A percentile compares a stretch with the other conserved stretches of the same genome.
phyloP scores from a whole-genome alignment of 768 basidiomycete species.

The Lactarius pseudohatsudake region DNA sequence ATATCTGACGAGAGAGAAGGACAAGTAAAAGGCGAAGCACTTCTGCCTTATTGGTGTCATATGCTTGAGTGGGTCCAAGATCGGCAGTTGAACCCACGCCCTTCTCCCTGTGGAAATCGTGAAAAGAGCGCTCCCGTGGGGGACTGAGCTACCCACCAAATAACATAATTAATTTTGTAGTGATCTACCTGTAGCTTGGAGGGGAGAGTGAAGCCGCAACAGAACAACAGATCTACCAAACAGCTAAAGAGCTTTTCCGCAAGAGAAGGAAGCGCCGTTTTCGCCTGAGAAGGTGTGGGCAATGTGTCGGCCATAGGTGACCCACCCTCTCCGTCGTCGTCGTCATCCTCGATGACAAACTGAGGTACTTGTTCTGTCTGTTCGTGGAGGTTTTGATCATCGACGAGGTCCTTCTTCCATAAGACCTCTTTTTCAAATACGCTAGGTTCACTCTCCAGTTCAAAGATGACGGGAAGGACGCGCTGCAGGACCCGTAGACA shows the following conservation, averaged over 20 bases:
- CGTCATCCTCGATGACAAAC: slow-evolving; percentile 90
- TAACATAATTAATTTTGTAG: slow-evolving; percentile 82
- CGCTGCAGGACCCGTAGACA: slow-evolving; percentile 89
- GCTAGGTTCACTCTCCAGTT: slow-evolving; percentile 68
- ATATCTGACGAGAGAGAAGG: slow-evolving; percentile 88
- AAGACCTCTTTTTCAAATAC: slow-evolving; percentile 76
- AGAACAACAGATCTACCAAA: slow-evolving; percentile 85
- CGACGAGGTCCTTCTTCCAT: slow-evolving; percentile 60
- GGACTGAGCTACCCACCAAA: slow-evolving; percentile 56
- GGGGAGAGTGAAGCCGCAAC: slow-evolving; percentile 91
- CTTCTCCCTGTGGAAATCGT: slow-evolving; percentile 67
- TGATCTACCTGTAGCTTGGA: slow-evolving; percentile 72
- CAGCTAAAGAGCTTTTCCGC: slow-evolving; percentile 78
- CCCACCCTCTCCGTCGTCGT: slow-evolving; percentile 45
- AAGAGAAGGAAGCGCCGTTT: slow-evolving; percentile 64
- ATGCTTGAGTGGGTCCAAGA: slow-evolving; percentile 57
- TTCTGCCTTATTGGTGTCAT: slow-evolving; percentile 83
- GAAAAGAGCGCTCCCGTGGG: background rate
- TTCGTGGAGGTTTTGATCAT: slow-evolving; percentile 33
- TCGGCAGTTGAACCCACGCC: slow-evolving; percentile 88
- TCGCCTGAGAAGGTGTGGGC: slow-evolving; percentile 32
- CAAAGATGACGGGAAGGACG: slow-evolving; percentile 87
- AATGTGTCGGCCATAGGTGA: slow-evolving; percentile 25
- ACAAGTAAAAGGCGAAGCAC: slow-evolving; percentile 87
- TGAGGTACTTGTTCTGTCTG: slow-evolving; percentile 45